These are phyloP conservation scores for Vairimorpha apis DNA, from an alignment of 371 early-diverging fungal species.

Conservation along the genomic window DNA sequence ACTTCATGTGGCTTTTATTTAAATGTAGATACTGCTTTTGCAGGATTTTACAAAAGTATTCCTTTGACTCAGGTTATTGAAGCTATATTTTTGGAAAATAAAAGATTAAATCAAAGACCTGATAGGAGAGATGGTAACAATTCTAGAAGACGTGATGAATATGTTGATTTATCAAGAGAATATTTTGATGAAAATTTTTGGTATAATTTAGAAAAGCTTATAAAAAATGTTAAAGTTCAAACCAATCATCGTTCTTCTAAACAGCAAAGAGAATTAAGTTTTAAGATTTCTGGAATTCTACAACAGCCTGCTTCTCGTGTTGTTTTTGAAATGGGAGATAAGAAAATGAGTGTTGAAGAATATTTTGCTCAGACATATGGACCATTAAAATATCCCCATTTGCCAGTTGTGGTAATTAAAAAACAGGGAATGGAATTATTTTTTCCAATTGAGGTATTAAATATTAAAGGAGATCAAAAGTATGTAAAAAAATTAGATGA, in stretches of 20 bases:
- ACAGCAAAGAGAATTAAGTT: slow-evolving; percentile 14
- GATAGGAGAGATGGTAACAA: neutral
- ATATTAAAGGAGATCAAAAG: slow-evolving; percentile 35
- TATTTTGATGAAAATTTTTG: slow-evolving; percentile 2
- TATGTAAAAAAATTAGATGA: slow-evolving; percentile 53
- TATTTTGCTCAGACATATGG: slow-evolving; percentile 52
- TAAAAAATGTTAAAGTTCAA: slow-evolving; percentile 29
- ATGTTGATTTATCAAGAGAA: slow-evolving; percentile 3
- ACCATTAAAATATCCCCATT: slow-evolving; percentile 36
- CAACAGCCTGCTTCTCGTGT: slow-evolving; percentile 3
- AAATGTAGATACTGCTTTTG: slow-evolving; percentile 49
- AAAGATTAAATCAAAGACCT: neutral
- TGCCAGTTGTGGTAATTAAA: slow-evolving; percentile 46
- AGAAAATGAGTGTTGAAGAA: slow-evolving; percentile 41
- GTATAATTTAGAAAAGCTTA: slow-evolving; percentile 18
- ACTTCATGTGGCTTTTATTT: slow-evolving; percentile 29
- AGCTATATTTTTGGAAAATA: neutral
- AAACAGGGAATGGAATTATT: slow-evolving; percentile 28
- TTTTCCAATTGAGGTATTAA: slow-evolving; percentile 54
- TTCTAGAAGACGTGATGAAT: neutral
- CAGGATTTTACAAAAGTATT: slow-evolving; percentile 40
- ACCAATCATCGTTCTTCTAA: slow-evolving; percentile 16
- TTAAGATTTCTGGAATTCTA: slow-evolving; percentile 15
- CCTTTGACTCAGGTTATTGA: slow-evolving; percentile 25
- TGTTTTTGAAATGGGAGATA: slow-evolving; percentile 19